Evolutionary conservation across 148 eudicot species (phyloP).

Genomic region (Rheum nobile): DNA sequence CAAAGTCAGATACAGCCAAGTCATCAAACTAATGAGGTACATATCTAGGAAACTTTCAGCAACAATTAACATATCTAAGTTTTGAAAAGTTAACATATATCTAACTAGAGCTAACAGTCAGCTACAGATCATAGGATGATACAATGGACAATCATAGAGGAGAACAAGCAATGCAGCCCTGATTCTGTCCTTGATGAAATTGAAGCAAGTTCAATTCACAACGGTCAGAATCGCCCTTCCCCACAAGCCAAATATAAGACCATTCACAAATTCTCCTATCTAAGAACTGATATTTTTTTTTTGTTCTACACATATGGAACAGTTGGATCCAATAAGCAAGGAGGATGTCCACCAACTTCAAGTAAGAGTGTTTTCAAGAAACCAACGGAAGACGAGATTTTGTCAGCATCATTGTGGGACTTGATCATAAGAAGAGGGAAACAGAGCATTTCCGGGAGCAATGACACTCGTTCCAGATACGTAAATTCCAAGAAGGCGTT

Average conservation of each 20-base stretch:
- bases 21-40: conserved; percentile 18
- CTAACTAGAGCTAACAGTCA: conserved; percentile 28
- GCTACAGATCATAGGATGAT: conserved; percentile 20
- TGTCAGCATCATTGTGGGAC: conserved; percentile 26
- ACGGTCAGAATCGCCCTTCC: conserved; percentile 22
- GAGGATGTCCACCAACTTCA: conserved; percentile 6
- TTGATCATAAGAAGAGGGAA: conserved; percentile 14
- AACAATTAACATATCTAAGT: neutral
- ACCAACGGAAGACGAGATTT: conserved; percentile 16
- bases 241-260: too few species aligned
- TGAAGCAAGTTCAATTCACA: conserved; percentile 21
- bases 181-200: conserved; percentile 54
- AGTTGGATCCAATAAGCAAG: neutral
- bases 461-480: conserved; percentile 16
- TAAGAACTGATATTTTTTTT: too few species aligned
- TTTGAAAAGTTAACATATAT: neutral
- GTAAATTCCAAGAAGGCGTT: conserved; percentile 24
- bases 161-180: conserved; percentile 45
- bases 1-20: conserved; percentile 1
- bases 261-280: too few species aligned
- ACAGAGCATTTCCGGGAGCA: neutral
- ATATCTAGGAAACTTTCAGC: too few species aligned
- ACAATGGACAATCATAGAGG: conserved; percentile 31
- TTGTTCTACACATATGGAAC: neutral
- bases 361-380: conserved; percentile 1